Evolutionary conservation across 106 monocot genomes (phyloP).

Genomic region (Alisma plantagoaquatica): DNA sequence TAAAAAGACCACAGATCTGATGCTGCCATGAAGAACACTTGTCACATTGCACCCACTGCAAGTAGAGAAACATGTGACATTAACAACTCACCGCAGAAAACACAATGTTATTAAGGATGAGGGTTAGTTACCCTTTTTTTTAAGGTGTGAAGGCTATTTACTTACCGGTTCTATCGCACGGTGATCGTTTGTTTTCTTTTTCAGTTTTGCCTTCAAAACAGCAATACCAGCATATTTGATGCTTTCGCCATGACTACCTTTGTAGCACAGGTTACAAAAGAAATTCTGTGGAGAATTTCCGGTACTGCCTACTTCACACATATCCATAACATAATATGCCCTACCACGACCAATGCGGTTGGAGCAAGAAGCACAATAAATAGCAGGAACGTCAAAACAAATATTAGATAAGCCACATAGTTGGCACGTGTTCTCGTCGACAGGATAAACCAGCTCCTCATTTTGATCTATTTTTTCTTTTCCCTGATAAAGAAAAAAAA

Average conservation of each 20-base stretch:
- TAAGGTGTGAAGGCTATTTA: too few relatives aligned
- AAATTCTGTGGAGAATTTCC: slow-evolving; percentile 7
- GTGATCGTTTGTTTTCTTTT: slow-evolving; percentile 28
- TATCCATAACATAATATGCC: slow-evolving; percentile 31
- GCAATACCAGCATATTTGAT: slow-evolving; percentile 17
- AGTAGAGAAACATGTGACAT: slow-evolving; percentile 1
- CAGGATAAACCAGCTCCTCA: neutral
- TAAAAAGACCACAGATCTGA: slow-evolving; percentile 77
- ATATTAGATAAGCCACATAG: slow-evolving; percentile 47
- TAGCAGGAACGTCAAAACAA: slow-evolving; percentile 32
- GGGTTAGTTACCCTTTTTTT: too few relatives aligned
- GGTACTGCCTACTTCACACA: slow-evolving; percentile 4
- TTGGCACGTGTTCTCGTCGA: slow-evolving; percentile 29
- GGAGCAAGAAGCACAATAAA: slow-evolving; percentile 50
- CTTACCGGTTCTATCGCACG: slow-evolving; percentile 40
- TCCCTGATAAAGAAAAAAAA: slow-evolving; percentile 13
- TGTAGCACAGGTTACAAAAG: slow-evolving; percentile 51
- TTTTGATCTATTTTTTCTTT: slow-evolving; percentile 6
- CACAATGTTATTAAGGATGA: neutral
- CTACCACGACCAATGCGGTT: slow-evolving; percentile 31
- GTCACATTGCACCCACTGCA: slow-evolving; percentile 79
- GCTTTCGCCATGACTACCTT: slow-evolving; percentile 23
- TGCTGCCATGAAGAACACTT: slow-evolving; percentile 77
- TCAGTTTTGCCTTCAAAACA: slow-evolving; percentile 34
- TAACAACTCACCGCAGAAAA: neutral